Evolutionary conservation across 257 asterid species (phyloP).

Genomic region (Solanum bulbocastanum): DNA sequence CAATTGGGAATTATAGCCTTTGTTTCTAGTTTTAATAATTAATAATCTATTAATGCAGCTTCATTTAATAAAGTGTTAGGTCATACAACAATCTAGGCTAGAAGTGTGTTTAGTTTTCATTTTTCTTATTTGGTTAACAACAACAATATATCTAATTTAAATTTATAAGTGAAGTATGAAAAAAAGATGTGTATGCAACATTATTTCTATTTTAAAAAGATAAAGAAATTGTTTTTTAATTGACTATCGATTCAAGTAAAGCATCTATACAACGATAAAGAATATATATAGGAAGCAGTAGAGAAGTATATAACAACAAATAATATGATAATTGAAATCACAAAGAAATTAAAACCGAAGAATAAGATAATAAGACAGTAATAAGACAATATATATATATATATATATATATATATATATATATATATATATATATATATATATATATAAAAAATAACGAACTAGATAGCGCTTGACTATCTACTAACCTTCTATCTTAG

Average conservation of each 20-base stretch:
- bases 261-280: not conserved
- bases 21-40: not conserved
- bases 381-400: too few species aligned
- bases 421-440: too few species aligned
- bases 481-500: too few species aligned
- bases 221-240: too few species aligned
- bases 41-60: not conserved
- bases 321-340: not conserved
- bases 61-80: not conserved
- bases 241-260: too few species aligned
- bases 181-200: not conserved
- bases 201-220: not conserved
- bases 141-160: not conserved
- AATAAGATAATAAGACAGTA: not conserved
- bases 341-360: not conserved
- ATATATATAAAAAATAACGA: too few species aligned
- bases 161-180: fast-evolving
- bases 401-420: too few species aligned
- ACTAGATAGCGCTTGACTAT: too few species aligned
- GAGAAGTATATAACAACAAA: not conserved
- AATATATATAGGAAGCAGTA: too few species aligned
- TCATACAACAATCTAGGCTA: not conserved
- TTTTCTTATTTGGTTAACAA: not conserved
- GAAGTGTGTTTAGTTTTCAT: not conserved
- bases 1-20: not conserved